Evolutionary conservation across 140 eudicot species (phyloP).

Genomic region (Flaveria floridana): DNA sequence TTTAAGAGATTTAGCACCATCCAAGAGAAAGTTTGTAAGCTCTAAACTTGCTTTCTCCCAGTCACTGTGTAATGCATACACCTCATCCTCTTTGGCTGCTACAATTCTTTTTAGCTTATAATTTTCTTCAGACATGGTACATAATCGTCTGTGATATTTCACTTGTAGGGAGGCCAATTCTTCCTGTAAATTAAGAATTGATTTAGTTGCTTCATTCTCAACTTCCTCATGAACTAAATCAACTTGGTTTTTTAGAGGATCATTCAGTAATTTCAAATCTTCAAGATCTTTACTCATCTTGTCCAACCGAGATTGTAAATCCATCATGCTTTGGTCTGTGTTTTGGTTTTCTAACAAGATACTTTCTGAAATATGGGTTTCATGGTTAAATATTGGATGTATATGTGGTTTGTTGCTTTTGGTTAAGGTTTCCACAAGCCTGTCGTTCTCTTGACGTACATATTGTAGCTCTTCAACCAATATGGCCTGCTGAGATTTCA

Average conservation of each 20-base stretch:
- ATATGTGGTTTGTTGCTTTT: conserved; percentile 32
- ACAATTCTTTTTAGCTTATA: conserved; percentile 39
- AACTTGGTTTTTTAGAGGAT: conserved; percentile 46
- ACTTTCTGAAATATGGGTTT: conserved; percentile 24
- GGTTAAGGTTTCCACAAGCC: conserved; percentile 44
- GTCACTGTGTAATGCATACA: conserved; percentile 44
- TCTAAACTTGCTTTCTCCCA: conserved; percentile 87
- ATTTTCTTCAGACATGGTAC: conserved; percentile 59
- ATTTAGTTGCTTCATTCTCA: conserved; percentile 65
- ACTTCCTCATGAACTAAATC: conserved; percentile 51
- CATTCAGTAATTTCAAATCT: conserved; percentile 44
- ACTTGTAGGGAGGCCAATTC: conserved; percentile 65
- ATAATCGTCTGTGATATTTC: conserved; percentile 50
- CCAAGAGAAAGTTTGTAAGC: conserved; percentile 66
- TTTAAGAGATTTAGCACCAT: conserved; percentile 75
- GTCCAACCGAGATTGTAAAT: conserved; percentile 57
- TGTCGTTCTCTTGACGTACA: conserved; percentile 48
- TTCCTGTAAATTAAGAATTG: conserved; percentile 68
- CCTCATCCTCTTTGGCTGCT: conserved; percentile 65
- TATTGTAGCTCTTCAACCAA: conserved; percentile 53
- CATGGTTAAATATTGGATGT: conserved; percentile 24
- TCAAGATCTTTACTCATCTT: conserved; percentile 58
- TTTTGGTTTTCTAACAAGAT: conserved; percentile 27
- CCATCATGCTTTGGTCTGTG: conserved; percentile 30
- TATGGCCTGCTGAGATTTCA: conserved; percentile 54